Percentiles rank a stretch among this genome's conserved stretches.
phyloP scores from a whole-genome alignment of 176 grass and related monocot genomes.

The Hordeum marinum region DNA sequence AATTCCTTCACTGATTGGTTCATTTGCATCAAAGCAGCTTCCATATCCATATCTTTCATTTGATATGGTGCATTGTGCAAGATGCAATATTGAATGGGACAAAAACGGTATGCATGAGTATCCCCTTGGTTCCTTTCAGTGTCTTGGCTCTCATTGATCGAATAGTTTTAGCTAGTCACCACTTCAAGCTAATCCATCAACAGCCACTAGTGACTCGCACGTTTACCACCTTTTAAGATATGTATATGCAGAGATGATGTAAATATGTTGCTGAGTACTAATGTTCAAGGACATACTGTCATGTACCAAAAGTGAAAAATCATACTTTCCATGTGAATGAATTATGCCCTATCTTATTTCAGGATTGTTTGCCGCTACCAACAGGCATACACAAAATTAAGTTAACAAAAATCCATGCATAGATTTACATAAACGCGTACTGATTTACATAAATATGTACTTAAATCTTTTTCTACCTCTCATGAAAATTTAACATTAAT shows the following conservation, averaged over 20 bases:
- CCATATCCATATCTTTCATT: conserved; percentile 95
- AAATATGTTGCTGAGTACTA: background rate
- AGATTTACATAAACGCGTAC: too few species aligned
- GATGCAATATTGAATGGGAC: conserved; percentile 88
- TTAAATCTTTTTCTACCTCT: background rate
- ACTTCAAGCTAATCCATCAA: background rate
- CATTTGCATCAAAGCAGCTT: conserved; percentile 78
- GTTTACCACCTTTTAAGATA: background rate
- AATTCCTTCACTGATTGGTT: conserved; percentile 92
- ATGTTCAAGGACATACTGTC: conserved; percentile 14
- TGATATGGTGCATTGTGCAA: conserved; percentile 95
- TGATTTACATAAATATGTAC: background rate
- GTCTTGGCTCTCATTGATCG: background rate
- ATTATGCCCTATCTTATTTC: background rate
- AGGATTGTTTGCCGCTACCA: conserved; percentile 1
- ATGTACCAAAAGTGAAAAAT: background rate
- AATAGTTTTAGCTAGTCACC: background rate
- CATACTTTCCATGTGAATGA: background rate
- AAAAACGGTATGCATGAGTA: conserved; percentile 59
- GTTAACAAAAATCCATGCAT: background rate
- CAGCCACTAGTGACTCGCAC: background rate
- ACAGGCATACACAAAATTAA: background rate
- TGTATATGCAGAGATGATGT: background rate
- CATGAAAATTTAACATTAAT: background rate
- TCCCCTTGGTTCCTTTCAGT: conserved; percentile 2